phyloP scores from a whole-genome alignment of 2,329 filamentous ascomycete species.

The Knufia fluminis region DNA sequence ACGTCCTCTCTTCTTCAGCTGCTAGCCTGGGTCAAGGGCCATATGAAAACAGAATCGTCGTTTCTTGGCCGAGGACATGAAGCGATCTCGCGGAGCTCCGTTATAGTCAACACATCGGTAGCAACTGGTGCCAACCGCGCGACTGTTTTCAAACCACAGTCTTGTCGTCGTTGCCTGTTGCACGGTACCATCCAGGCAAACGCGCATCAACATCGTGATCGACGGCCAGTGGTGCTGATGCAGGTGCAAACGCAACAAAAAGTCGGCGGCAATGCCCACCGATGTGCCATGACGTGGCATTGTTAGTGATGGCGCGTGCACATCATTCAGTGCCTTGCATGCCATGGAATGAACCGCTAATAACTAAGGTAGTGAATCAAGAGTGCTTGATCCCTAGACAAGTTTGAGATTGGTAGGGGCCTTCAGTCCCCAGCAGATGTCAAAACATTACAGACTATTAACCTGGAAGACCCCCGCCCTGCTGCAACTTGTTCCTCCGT shows the following conservation, averaged over 20 bases:
- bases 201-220: background rate
- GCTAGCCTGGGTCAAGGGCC: conserved; percentile 8
- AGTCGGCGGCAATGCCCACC: background rate
- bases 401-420: background rate
- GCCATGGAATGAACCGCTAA: conserved; percentile 2
- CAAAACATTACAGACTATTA: too few relatives aligned
- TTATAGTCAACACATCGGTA: background rate
- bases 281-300: background rate
- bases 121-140: background rate
- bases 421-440: too few relatives aligned
- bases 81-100: conserved; percentile 32
- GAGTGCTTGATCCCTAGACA: background rate
- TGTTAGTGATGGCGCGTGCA: background rate
- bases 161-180: background rate
- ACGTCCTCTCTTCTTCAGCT: background rate
- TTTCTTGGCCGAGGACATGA: conserved; percentile 62
- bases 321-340: background rate
- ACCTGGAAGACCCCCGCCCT: too few relatives aligned
- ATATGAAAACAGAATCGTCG: conserved; percentile 8
- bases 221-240: background rate
- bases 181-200: background rate
- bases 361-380: too few relatives aligned
- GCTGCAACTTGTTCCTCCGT: background rate
- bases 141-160: too few relatives aligned
- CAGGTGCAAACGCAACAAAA: conserved; percentile 1